These are phyloP conservation scores for Annulohypoxylon nitens DNA, from an alignment of 495 filamentous ascomycete genomes.

Conservation along the genomic window DNA sequence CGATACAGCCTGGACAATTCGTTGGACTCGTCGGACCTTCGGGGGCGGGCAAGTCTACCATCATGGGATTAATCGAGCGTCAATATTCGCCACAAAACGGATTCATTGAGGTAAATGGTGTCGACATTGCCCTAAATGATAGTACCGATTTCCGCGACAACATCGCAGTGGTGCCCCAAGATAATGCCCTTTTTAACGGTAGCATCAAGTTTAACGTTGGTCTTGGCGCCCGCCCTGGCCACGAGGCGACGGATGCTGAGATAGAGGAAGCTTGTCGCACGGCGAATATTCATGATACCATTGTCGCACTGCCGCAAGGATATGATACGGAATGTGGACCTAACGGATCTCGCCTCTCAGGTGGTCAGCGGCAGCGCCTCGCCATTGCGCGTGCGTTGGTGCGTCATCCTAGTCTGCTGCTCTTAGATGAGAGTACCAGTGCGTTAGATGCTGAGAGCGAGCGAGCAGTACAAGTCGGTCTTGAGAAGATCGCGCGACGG, in stretches of 20 bases:
- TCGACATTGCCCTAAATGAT: slow-evolving; percentile 62
- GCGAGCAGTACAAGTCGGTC: slow-evolving; percentile 53
- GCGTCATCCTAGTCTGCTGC: slow-evolving; percentile 75
- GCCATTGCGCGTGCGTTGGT: slow-evolving; percentile 74
- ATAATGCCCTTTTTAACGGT: slow-evolving; percentile 65
- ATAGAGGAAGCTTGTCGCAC: slow-evolving; percentile 58
- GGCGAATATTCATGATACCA: slow-evolving; percentile 57
- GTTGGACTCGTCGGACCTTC: slow-evolving; percentile 71
- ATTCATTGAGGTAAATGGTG: slow-evolving; percentile 61
- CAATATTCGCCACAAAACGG: slow-evolving; percentile 65
- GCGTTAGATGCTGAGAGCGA: slow-evolving; percentile 68
- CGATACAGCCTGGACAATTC: slow-evolving; percentile 68
- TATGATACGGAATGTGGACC: slow-evolving; percentile 67
- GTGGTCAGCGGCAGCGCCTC: slow-evolving; percentile 74
- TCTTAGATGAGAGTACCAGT: slow-evolving; percentile 82
- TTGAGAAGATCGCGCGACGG: slow-evolving; percentile 57
- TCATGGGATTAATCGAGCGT: slow-evolving; percentile 62
- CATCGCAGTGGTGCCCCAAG: slow-evolving; percentile 65
- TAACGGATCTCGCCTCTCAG: slow-evolving; percentile 70
- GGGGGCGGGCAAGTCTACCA: slow-evolving; percentile 69
- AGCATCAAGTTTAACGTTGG: slow-evolving; percentile 63
- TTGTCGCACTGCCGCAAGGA: slow-evolving; percentile 64
- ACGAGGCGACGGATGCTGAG: slow-evolving; percentile 59
- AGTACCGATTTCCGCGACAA: slow-evolving; percentile 60
- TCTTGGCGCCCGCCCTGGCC: slow-evolving; percentile 60